A percentile compares a stretch with the other conserved stretches of the same genome.
These are phyloP conservation scores for Alternaria incomplexa DNA, from an alignment of 2,329 filamentous ascomycete species.

Conservation along the genomic window DNA sequence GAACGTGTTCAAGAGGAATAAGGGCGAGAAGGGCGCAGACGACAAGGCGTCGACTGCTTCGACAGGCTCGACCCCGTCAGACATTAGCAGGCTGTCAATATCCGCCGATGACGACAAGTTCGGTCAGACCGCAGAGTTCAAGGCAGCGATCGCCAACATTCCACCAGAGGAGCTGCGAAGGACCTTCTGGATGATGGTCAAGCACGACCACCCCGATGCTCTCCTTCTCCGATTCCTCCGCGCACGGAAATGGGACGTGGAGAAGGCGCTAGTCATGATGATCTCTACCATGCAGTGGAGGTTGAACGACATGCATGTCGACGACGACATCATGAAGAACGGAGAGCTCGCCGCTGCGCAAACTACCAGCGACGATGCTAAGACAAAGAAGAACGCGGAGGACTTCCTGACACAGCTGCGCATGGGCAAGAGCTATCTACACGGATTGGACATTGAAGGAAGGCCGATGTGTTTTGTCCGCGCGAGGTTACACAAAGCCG, in stretches of 20 bases:
- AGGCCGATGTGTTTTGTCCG: conserved; percentile 87
- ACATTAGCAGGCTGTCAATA: conserved; percentile 41
- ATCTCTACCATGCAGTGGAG: conserved; percentile 95
- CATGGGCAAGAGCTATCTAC: conserved; percentile 91
- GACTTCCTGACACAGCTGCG: conserved; percentile 85
- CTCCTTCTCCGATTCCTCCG: conserved; percentile 63
- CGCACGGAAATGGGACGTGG: conserved; percentile 77
- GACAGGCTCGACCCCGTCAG: conserved; percentile 31
- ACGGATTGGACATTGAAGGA: conserved; percentile 83
- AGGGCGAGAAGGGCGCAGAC: conserved; percentile 57
- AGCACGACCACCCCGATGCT: conserved; percentile 92
- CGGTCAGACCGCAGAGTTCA: conserved; percentile 84
- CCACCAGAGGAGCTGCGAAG: conserved; percentile 78
- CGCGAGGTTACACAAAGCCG: conserved; percentile 79
- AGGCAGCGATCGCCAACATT: conserved; percentile 77
- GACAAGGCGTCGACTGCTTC: conserved; percentile 43
- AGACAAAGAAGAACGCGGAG: conserved; percentile 69
- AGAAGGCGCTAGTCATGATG: conserved; percentile 92
- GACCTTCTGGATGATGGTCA: conserved; percentile 92
- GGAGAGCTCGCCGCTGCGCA: conserved; percentile 61
- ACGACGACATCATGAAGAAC: conserved; percentile 74
- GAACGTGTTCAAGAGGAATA: conserved; percentile 66
- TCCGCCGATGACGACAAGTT: conserved; percentile 79
- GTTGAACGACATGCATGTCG: conserved; percentile 80
- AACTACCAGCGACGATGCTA: conserved; percentile 65